Evolutionary conservation across 1,284 basidiomycete genomes (phyloP).

Genomic region (Entoloma clypeatum): DNA sequence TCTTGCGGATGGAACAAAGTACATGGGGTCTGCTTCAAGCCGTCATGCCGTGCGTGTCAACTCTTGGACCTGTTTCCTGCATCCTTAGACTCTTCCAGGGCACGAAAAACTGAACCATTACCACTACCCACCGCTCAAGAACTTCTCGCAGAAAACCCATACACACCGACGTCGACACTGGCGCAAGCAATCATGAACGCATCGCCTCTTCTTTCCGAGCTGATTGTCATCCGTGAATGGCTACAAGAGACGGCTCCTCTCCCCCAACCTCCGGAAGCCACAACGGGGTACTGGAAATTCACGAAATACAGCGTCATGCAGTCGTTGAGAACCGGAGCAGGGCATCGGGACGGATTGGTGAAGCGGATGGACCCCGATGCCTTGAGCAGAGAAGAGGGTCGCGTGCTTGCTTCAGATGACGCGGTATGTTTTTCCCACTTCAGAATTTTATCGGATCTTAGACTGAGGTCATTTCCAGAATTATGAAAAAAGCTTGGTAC

Average conservation of each 20-base stretch:
- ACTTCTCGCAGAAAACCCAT: conserved; percentile 66
- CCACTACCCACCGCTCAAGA: conserved; percentile 44
- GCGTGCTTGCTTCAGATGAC: conserved; percentile 65
- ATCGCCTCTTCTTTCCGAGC: conserved; percentile 60
- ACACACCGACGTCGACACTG: conserved; percentile 70
- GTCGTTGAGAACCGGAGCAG: conserved; percentile 48
- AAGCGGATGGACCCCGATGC: conserved; percentile 76
- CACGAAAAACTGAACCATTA: conserved; percentile 56
- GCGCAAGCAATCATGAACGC: conserved; percentile 65
- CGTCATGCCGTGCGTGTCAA: conserved; percentile 56
- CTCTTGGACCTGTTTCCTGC: not conserved
- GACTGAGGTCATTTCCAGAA: conserved; percentile 37
- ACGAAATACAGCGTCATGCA: conserved; percentile 76
- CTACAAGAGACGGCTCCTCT: conserved; percentile 67
- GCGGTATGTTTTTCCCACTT: conserved; percentile 43
- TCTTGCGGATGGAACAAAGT: conserved; percentile 69
- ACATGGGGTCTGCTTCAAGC: conserved; percentile 81
- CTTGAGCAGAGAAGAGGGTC: conserved; percentile 49
- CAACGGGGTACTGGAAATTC: conserved; percentile 77
- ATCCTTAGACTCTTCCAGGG: conserved; percentile 33
- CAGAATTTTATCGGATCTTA: not conserved
- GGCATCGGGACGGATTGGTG: conserved; percentile 51
- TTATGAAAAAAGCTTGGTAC: conserved; percentile 73
- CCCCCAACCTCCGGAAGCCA: conserved; percentile 60
- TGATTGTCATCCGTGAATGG: conserved; percentile 80